A percentile compares a stretch with the other conserved stretches of the same genome.
Evolutionary conservation across 306 rosid species (phyloP).

Genomic region (Corylus avellana): DNA sequence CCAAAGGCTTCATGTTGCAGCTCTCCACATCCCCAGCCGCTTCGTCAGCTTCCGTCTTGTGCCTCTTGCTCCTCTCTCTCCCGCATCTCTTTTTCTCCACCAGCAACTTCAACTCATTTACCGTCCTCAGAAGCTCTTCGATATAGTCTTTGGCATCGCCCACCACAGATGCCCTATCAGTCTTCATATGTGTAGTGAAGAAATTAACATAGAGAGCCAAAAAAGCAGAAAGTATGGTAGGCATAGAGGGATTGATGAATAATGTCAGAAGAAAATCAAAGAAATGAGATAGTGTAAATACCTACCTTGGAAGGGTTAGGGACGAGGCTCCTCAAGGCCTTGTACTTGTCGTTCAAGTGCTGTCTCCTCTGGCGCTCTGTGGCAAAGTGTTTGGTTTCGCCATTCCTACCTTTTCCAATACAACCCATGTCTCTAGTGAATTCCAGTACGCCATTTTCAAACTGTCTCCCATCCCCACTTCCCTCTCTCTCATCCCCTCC

Average conservation of each 20-base stretch:
- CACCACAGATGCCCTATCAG: constrained; percentile 77
- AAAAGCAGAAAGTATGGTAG: neutral
- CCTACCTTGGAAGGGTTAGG: constrained; percentile 82
- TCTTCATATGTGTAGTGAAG: constrained; percentile 30
- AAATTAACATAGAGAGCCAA: neutral
- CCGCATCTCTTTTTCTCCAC: constrained; percentile 67
- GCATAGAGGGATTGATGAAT: neutral
- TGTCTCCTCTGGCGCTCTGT: constrained; percentile 66
- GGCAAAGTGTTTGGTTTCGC: constrained; percentile 46
- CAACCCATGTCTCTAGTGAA: constrained; percentile 44
- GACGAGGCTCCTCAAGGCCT: constrained; percentile 46
- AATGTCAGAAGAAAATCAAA: neutral
- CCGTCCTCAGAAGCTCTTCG: constrained; percentile 61
- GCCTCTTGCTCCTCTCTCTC: constrained; percentile 67
- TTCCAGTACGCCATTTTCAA: constrained; percentile 72
- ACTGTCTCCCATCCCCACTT: constrained; percentile 47
- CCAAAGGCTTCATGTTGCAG: constrained; percentile 66
- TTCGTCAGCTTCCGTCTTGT: constrained; percentile 45
- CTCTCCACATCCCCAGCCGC: constrained; percentile 48
- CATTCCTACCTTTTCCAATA: constrained; percentile 48
- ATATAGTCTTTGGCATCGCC: constrained; percentile 73
- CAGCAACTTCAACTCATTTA: constrained; percentile 55
- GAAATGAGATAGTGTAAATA: constrained; percentile 1
- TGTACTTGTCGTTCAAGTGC: constrained; percentile 49
- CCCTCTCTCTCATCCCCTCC: constrained; percentile 70